These are phyloP conservation scores for Zhuliangozyma parablackwelliae DNA, from an alignment of 1,139 yeast species.

Conservation along the genomic window DNA sequence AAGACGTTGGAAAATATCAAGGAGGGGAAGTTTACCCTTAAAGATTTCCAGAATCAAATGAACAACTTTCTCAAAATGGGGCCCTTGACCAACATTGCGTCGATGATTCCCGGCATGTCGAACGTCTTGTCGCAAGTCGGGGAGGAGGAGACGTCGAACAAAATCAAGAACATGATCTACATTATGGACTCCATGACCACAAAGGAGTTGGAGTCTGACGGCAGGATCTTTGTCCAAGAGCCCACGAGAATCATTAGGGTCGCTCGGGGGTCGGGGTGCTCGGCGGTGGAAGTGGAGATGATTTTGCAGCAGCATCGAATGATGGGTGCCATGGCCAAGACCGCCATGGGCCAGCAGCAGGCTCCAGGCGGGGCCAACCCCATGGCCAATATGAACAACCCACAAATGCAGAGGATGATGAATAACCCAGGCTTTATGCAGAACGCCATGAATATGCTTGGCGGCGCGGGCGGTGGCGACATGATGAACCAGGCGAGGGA, in stretches of 20 bases:
- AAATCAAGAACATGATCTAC: constrained; percentile 84
- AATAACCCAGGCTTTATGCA: constrained; percentile 52
- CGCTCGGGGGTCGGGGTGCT: constrained; percentile 94
- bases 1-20: constrained; percentile 90
- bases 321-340: constrained; percentile 92
- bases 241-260: constrained; percentile 87
- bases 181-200: constrained; percentile 97
- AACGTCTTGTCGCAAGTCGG: constrained; percentile 82
- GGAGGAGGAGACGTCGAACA: constrained; percentile 81
- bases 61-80: constrained; percentile 95
- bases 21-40: constrained; percentile 89
- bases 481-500: constrained; percentile 34
- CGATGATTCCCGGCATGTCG: constrained; percentile 93
- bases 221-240: constrained; percentile 70
- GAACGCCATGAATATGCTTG: constrained; percentile 53
- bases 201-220: constrained; percentile 87
- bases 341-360: constrained; percentile 50
- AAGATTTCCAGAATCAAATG: constrained; percentile 94
- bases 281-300: constrained; percentile 91
- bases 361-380: constrained; percentile 32
- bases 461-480: constrained; percentile 47
- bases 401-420: constrained; percentile 42
- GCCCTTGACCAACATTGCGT: constrained; percentile 86
- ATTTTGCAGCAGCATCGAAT: constrained; percentile 86
- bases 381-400: constrained; percentile 18